Base-by-base conservation (phyloP, 2,329 filamentous ascomycete species). In the Colletotrichum tamarilloi region DNA sequence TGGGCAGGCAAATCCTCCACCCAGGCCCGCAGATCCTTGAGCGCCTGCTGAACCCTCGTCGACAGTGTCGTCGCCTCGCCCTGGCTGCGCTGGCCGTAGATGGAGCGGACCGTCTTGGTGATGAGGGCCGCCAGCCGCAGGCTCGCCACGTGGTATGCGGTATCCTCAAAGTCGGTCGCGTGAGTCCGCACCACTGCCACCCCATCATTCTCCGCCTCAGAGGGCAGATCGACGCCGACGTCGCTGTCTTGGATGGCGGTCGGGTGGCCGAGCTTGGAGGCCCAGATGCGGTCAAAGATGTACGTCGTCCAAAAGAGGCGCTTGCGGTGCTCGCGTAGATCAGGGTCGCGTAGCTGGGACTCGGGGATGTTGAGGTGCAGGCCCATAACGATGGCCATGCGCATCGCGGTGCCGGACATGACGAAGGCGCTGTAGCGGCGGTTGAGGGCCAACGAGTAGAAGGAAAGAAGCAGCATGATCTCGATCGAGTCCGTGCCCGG, bases 161-260 rank as follows among this genome's bases (percentile, higher is more conserved):
- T 74, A 26, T 82, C 80, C 0, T 71, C 76, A 32, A 83, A 83
- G 22, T 83, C 80, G 3, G 76, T 66, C 22, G 32, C 67, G 24
- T 24, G 65, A 0, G 26, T 28, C 2, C 60, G 71, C 38, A 16
- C 38, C 38, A 7, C 12, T 16, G 38, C 38, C 35, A 12, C 35
- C 5, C 14, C 12, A 7, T 38, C 35, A 14, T 14, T 5, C 14
- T 12, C 12, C 35, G 14, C 35, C 26, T 82, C 80, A 0, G 82
- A 83, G 0, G 85, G 86, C 12, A 84, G 74, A 52, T 85, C 82
- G 5, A 85, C 82, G 32, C 84, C 79, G 1, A 87, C 87, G 28
- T 87, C 86, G 53, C 85, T 83, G 62, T 88, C 86, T 12, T 83
- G 81, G 11, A 88, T 84, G 53, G 86, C 84, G 12, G 84, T 82